Base-by-base conservation (phyloP, 352 stramenopile species). In the Pythium periplocum region DNA sequence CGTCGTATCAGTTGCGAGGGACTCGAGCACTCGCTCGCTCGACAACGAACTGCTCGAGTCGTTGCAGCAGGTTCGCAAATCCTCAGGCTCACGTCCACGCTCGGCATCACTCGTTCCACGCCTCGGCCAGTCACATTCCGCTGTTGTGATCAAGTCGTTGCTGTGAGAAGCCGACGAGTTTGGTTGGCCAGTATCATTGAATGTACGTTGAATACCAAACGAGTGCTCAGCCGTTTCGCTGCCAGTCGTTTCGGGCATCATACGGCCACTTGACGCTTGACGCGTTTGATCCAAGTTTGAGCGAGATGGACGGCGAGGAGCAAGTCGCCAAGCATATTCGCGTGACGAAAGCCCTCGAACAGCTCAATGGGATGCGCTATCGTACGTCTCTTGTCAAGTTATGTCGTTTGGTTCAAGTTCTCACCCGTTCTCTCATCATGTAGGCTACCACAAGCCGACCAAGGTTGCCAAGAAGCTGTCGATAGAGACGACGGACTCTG, bases 321-420 rank as follows among this genome's bases (percentile, higher is more conserved):
- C 17, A 26, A 26, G 17, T 26, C 17, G 61, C 56, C 10, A 82
- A 86, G 54, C 79, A 90, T 48, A 66, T 78, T 51, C 76, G 79
- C 42, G 79, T 90, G 34, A 57, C 61, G 32, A 75, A 74, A 44
- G 79, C 77, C 32, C 73, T 90, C 9, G 76, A 86, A 53, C 79
- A 90, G 55, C 68, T 87, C 63, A 90, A 90, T 46, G 73, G 64
- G 0, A 55, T 90, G 2, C 70, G 70, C 61, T 87, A 90, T 51
- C 73, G 79, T 88, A 63, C 32, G 69, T 51, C 9, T 38, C 8
- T 26, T 6, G 4, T 38, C 17, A 11, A 4, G 7, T 40, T 41
- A 31, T 51, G 8, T 58, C 17, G 32, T 34, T 4, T 9, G 32
- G 38, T 48, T 11, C 33, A 7, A n/a, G 40, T 48, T n/a, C 31